Percentiles rank a stretch among this genome's conserved stretches.
Conservation (phyloP, 768 basidiomycete species). For the Rhodotorula toruloides region DNA sequence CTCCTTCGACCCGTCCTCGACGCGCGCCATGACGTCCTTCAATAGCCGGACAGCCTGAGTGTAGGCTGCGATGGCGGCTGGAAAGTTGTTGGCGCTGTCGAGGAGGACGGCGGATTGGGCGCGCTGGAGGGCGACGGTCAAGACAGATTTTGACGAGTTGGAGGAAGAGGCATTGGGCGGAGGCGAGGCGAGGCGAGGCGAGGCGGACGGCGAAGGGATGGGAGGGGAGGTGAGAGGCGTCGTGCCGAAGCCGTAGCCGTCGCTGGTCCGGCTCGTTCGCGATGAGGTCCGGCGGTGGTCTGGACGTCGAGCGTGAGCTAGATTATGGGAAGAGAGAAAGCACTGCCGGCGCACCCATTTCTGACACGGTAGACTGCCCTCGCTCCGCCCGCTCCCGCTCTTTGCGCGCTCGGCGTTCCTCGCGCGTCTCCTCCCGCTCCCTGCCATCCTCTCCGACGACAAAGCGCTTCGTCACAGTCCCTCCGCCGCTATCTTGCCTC, state of each 20-base stretch:
- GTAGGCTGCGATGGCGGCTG: slow-evolving; percentile 83
- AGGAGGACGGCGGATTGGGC: slow-evolving; percentile 84
- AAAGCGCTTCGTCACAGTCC: slow-evolving; percentile 7
- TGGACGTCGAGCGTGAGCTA: not conserved
- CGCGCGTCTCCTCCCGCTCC: slow-evolving; percentile 34
- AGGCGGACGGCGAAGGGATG: not conserved
- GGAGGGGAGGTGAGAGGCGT: not conserved
- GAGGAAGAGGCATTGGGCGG: not conserved
- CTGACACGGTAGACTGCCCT: not conserved
- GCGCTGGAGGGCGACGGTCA: slow-evolving; percentile 77
- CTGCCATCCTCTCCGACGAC: slow-evolving; percentile 13
- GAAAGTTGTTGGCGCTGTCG: slow-evolving; percentile 81
- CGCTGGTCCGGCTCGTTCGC: not conserved
- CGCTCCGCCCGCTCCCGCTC: slow-evolving; percentile 18
- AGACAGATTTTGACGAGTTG: slow-evolving; percentile 69
- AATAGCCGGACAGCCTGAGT: slow-evolving; percentile 77
- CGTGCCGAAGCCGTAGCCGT: not conserved
- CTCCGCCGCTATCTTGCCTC: slow-evolving; percentile 5
- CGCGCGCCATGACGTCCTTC: slow-evolving; percentile 87
- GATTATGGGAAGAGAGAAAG: not conserved
- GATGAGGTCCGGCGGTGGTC: too few relatives aligned
- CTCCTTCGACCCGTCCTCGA: slow-evolving; percentile 44
- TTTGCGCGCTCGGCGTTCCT: slow-evolving; percentile 26
- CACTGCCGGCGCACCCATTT: not conserved
- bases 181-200: not conserved